Evolutionary conservation across 2,329 filamentous ascomycete genomes (phyloP).

Genomic region (Sporothrix globosa): DNA sequence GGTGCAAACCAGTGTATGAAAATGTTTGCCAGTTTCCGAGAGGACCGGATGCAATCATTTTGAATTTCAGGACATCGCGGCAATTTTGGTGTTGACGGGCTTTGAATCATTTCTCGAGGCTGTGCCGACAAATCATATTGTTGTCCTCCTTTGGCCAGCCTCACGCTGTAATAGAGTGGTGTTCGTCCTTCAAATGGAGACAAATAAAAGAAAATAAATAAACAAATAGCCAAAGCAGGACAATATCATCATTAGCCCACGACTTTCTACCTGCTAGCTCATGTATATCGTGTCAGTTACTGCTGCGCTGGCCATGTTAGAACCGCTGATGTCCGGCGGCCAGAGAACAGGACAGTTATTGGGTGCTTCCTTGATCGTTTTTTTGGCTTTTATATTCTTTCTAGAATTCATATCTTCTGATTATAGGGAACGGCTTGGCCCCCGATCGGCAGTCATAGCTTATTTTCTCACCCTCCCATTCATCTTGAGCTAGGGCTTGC

Average conservation of each 20-base stretch:
- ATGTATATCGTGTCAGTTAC: not conserved
- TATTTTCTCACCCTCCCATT: not conserved
- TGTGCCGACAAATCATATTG: too few species aligned
- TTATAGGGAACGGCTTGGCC: not conserved
- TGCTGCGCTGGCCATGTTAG: not conserved
- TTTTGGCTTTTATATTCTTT: not conserved
- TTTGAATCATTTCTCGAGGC: not conserved
- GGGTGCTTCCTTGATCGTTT: not conserved
- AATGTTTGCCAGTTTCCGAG: not conserved
- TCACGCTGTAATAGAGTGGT: not conserved
- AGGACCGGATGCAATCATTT: not conserved
- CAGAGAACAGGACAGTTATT: not conserved
- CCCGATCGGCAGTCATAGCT: conserved; percentile 2
- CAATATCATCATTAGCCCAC: not conserved
- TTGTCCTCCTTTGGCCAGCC: not conserved
- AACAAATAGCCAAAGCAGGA: not conserved
- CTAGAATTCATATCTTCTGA: not conserved
- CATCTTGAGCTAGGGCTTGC: not conserved
- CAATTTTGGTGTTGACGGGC: not conserved
- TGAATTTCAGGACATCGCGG: conserved; percentile 6
- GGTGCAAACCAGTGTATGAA: not conserved
- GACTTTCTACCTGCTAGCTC: not conserved
- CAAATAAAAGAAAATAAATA: not conserved
- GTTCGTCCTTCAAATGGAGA: not conserved
- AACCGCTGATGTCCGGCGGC: not conserved